Conservation (phyloP, 805 yeast genomes). For the Lipomyces orientalis region DNA sequence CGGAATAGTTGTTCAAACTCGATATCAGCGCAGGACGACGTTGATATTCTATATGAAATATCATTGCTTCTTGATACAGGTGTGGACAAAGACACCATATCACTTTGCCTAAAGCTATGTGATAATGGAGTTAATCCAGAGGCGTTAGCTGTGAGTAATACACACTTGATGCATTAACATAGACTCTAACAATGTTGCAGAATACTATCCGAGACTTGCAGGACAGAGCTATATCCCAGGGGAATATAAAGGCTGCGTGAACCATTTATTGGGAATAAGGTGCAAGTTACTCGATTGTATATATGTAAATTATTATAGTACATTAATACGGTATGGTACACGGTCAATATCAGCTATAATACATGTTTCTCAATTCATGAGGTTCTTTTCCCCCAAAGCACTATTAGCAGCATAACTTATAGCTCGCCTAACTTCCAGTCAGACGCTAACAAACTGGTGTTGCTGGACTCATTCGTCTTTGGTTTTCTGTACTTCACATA, state of each 20-base stretch:
- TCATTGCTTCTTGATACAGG: constrained; percentile 44
- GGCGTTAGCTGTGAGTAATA: constrained; percentile 40
- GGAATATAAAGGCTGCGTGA: background rate
- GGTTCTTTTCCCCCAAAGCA: background rate
- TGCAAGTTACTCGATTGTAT: background rate
- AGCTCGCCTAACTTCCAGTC: constrained; percentile 11
- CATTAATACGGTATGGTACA: background rate
- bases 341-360: background rate
- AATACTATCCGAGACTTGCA: constrained; percentile 12
- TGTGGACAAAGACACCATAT: constrained; percentile 40
- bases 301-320: background rate
- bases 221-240: constrained; percentile 18
- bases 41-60: constrained; percentile 39
- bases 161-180: background rate
- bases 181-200: constrained; percentile 9
- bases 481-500: constrained; percentile 14
- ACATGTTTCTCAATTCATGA: background rate
- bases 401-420: background rate
- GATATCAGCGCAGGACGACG: background rate
- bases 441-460: constrained; percentile 13
- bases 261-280: background rate
- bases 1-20: background rate
- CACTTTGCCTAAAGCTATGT: constrained; percentile 39
- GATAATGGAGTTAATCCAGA: constrained; percentile 46
- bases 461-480: constrained; percentile 1